These are phyloP conservation scores for Penicillium sp. DNA, from an alignment of 2,329 filamentous ascomycete genomes.

Conservation along the genomic window DNA sequence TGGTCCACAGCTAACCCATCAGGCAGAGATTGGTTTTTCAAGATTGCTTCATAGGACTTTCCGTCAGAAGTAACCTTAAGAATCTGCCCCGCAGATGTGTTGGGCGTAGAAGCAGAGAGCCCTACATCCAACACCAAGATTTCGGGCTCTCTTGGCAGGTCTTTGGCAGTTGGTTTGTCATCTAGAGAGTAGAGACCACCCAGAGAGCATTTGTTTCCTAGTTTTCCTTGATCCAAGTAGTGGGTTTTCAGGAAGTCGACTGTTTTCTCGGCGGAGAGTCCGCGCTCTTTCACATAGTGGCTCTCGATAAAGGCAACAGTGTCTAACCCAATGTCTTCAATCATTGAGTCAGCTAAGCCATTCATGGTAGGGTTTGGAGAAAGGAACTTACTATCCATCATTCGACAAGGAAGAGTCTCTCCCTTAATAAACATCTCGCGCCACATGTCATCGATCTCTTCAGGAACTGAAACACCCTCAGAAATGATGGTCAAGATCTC, in stretches of 20 bases:
- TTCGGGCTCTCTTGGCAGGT: neutral
- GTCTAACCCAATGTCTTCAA: slow-evolving; percentile 50
- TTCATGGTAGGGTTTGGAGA: neutral
- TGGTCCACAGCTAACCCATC: slow-evolving; percentile 49
- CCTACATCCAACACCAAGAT: slow-evolving; percentile 27
- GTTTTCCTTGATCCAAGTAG: slow-evolving; percentile 50
- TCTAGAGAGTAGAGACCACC: slow-evolving; percentile 44
- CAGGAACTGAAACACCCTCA: slow-evolving; percentile 52
- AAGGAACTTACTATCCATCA: slow-evolving; percentile 46
- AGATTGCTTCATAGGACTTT: slow-evolving; percentile 4
- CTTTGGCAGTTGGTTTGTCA: neutral
- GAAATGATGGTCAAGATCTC: slow-evolving; percentile 53
- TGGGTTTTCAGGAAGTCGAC: slow-evolving; percentile 49
- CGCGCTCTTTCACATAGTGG: slow-evolving; percentile 55
- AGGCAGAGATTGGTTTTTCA: slow-evolving; percentile 35
- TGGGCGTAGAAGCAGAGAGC: slow-evolving; percentile 16
- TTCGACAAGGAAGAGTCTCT: slow-evolving; percentile 35
- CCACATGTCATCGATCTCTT: slow-evolving; percentile 55
- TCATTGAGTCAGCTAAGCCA: neutral
- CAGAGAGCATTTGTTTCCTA: slow-evolving; percentile 48
- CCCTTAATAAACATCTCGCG: slow-evolving; percentile 40
- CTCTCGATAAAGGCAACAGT: slow-evolving; percentile 56
- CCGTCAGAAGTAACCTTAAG: slow-evolving; percentile 15
- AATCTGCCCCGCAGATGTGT: slow-evolving; percentile 19
- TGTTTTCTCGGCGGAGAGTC: slow-evolving; percentile 41